Evolutionary conservation across 305 asterid species (phyloP).

Genomic region (Solanum hybrid): DNA sequence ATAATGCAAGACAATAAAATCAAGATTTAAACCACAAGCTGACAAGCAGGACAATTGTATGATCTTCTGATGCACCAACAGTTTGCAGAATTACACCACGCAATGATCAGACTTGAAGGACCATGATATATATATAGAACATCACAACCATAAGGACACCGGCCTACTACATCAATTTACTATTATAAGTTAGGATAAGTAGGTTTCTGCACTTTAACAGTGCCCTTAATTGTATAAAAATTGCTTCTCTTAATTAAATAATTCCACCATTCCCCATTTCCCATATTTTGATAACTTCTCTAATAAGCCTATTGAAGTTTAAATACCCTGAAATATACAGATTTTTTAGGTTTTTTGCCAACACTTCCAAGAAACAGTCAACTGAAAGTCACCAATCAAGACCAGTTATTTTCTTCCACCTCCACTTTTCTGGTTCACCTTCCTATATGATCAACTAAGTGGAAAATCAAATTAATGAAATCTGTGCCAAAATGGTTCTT

Average conservation of each 20-base stretch:
- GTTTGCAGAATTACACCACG: neutral
- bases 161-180: neutral
- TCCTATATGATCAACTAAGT: neutral
- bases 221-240: neutral
- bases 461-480: neutral
- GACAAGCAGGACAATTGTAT: neutral
- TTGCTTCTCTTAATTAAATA: neutral
- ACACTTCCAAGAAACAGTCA: neutral
- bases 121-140: neutral
- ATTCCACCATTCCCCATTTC: neutral
- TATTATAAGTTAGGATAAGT: neutral
- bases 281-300: neutral
- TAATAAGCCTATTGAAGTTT: neutral
- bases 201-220: neutral
- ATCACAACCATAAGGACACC: neutral
- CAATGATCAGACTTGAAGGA: neutral
- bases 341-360: neutral
- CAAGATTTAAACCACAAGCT: neutral
- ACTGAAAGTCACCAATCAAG: neutral
- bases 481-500: too few relatives aligned
- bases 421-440: neutral
- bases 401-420: neutral
- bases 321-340: neutral
- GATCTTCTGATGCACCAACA: neutral
- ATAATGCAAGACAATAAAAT: neutral